Conservation (phyloP, 2,329 filamentous ascomycete species). For the Sclerotinia spermophila region DNA sequence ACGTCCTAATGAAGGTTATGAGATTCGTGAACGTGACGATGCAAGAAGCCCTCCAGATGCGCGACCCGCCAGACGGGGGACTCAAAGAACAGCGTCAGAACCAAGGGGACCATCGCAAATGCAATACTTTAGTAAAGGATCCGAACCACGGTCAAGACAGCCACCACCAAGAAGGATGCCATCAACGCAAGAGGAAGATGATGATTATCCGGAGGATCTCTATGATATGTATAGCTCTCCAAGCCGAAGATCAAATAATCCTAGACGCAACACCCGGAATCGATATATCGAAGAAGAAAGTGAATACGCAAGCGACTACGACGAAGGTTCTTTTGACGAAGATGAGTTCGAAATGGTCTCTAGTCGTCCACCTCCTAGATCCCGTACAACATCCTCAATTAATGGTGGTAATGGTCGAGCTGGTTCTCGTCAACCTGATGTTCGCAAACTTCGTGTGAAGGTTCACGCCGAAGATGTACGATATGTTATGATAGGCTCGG, state of each 20-base stretch:
- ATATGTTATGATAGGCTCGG: constrained; percentile 79
- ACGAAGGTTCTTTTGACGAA: constrained; percentile 67
- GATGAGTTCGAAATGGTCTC: constrained; percentile 77
- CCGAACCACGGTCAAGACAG: constrained; percentile 29
- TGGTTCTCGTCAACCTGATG: constrained; percentile 59
- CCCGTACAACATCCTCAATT: constrained; percentile 39
- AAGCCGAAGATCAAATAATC: constrained; percentile 40
- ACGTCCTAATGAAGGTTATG: constrained; percentile 43
- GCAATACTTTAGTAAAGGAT: constrained; percentile 36
- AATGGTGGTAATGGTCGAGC: constrained; percentile 41
- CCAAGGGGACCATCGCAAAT: constrained; percentile 43
- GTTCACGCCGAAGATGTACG: constrained; percentile 87
- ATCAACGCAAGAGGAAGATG: constrained; percentile 50
- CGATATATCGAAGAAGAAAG: constrained; percentile 79
- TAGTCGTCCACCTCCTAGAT: constrained; percentile 42
- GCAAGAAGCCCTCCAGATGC: constrained; percentile 38
- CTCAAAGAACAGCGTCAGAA: constrained; percentile 49
- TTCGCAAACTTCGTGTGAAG: constrained; percentile 83
- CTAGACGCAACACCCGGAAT: constrained; percentile 42
- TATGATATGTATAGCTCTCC: constrained; percentile 61
- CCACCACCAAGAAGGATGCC: constrained; percentile 27
- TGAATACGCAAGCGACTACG: constrained; percentile 69
- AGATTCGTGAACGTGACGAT: constrained; percentile 31
- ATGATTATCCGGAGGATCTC: constrained; percentile 56
- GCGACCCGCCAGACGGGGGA: constrained; percentile 38